Evolutionary conservation across 2,329 filamentous ascomycete genomes (phyloP), one percentile per base, ranked within the genome.

Genomic region (Nemania abortiva): DNA sequence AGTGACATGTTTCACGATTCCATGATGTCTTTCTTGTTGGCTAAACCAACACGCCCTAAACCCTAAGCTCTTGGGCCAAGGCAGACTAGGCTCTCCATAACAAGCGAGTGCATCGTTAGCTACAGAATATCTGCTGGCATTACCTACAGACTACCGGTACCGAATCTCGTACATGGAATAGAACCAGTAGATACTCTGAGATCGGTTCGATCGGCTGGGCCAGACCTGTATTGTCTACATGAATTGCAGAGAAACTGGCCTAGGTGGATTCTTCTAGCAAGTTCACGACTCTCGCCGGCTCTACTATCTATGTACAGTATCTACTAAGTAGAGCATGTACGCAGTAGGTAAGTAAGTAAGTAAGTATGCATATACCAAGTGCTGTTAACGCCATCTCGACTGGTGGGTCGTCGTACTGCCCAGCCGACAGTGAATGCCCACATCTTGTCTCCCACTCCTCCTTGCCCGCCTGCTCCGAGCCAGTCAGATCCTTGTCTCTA

Each of bases 391-490:
- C 52, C 69, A 56, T 64, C 68, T 69, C 70, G 71, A 75, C 70
- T 64, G 76, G 73, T 77, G 72, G 71, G 74, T 73, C 70, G 65
- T 64, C 62, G 66, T 70, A 65, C 61, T 56, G 65, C 65, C 72
- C 59, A 70, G 69, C 70, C 58, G 63, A 71, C 66, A 63, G 70
- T 68, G 70, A 66, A 66, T 65, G 66, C 39, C 66, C 66, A 66
- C 66, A 63, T 74, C 66, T 72, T 53, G 66, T 71, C 67, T 69
- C 61, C 55, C 63, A 73, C 70, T 74, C 59, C 70, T 74, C 59
- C 55, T 63, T 59, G 69, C 74, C 74, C 75, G 72, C 62, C 61
- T 66, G 57, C 68, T 72, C 70, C 66, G 66, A 73, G 69, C 72
- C 67, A 73, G 58, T 73, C 60, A 65, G 66, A 70, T 66, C 74